These are phyloP conservation scores for Ephemerocybe angulata DNA, from an alignment of 768 basidiomycete species.

Conservation along the genomic window DNA sequence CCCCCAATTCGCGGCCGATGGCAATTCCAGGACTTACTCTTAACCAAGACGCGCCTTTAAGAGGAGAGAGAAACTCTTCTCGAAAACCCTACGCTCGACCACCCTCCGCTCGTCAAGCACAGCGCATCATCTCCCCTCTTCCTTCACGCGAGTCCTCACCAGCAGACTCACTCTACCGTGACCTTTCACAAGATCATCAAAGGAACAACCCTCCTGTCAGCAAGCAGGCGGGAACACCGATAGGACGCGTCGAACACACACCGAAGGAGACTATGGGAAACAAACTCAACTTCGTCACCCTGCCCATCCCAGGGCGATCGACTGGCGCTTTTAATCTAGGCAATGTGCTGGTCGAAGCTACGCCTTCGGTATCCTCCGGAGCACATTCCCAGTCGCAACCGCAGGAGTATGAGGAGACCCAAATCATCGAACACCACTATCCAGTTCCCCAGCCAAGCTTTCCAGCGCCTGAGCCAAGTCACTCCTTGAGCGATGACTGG, in stretches of 20 bases:
- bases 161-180: slow-evolving; percentile 64
- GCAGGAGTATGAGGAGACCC: slow-evolving; percentile 23
- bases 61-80: slow-evolving; percentile 14
- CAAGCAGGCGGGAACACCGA: too few relatives aligned
- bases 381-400: slow-evolving; percentile 36
- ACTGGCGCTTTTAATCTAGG: not conserved
- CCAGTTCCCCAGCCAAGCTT: not conserved
- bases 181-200: slow-evolving; percentile 47
- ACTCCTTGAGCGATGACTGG: slow-evolving; percentile 29
- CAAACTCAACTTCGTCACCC: too few relatives aligned
- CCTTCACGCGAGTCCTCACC: slow-evolving; percentile 36
- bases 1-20: slow-evolving; percentile 7
- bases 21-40: too few relatives aligned
- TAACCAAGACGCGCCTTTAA: not conserved
- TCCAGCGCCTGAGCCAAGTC: not conserved
- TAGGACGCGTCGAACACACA: too few relatives aligned
- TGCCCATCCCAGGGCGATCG: not conserved
- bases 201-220: too few relatives aligned
- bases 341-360: slow-evolving; percentile 38
- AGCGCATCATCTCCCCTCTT: not conserved
- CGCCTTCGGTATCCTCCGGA: slow-evolving; percentile 48
- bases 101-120: not conserved
- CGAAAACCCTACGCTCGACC: not conserved
- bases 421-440: slow-evolving; percentile 12
- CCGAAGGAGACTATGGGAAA: too few relatives aligned